Conservation (phyloP, 179 eudicot species). For the Patellifolia procumbens region DNA sequence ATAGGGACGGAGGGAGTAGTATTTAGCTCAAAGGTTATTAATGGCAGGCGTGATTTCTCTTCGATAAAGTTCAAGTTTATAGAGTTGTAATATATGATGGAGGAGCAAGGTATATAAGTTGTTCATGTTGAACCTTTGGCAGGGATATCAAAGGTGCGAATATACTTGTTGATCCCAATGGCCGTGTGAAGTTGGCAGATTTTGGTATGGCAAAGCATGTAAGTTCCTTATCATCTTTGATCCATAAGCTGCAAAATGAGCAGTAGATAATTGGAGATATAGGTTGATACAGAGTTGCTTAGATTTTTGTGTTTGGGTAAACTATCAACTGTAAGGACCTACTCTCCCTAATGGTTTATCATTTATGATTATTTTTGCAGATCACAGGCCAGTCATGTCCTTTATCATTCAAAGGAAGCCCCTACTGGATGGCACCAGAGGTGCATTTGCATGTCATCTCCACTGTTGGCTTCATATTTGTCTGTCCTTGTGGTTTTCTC, state of each 20-base stretch:
- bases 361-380: conserved; percentile 41
- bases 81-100: neutral
- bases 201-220: conserved; percentile 99
- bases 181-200: conserved; percentile 89
- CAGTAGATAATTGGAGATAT: neutral
- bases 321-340: conserved; percentile 7
- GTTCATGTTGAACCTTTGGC: conserved; percentile 25
- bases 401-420: conserved; percentile 91
- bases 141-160: conserved; percentile 99
- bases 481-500: conserved; percentile 6
- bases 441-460: conserved; percentile 40
- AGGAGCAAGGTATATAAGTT: conserved; percentile 7
- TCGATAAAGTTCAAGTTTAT: neutral
- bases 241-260: conserved; percentile 1
- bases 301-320: neutral
- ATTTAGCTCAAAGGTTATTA: neutral
- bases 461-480: neutral
- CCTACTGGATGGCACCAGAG: conserved; percentile 99
- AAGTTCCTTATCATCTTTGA: conserved; percentile 36
- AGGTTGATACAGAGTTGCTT: neutral
- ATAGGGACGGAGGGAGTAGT: no score
- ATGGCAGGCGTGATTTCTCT: neutral
- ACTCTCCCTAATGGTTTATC: conserved; percentile 10
- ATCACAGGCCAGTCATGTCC: conserved; percentile 89
- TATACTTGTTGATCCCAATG: conserved; percentile 93